Evolutionary conservation across 108 stramenopile species (phyloP).

Genomic region (Cyclotella atomus): DNA sequence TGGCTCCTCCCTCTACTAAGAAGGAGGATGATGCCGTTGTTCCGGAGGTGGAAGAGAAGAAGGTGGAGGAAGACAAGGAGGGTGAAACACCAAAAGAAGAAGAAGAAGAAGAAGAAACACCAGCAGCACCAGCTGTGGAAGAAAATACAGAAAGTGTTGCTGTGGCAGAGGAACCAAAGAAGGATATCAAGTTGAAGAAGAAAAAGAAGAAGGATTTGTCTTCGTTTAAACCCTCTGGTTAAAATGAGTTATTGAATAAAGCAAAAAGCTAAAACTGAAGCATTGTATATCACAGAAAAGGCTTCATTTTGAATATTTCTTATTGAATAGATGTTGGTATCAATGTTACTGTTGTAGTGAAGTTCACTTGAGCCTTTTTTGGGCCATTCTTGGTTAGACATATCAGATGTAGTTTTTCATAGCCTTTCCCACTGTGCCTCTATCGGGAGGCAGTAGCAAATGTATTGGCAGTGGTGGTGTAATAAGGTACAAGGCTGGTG

Average conservation of each 20-base stretch:
- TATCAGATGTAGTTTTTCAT: too few relatives aligned
- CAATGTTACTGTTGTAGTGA: too few relatives aligned
- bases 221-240: constrained; percentile 55
- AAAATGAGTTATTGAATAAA: background rate
- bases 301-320: too few relatives aligned
- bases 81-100: background rate
- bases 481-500: too few relatives aligned
- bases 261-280: too few relatives aligned
- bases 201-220: constrained; percentile 92
- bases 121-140: constrained; percentile 5
- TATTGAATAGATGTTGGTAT: too few relatives aligned
- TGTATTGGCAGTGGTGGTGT: too few relatives aligned
- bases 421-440: too few relatives aligned
- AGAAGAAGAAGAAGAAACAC: background rate
- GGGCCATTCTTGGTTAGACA: too few relatives aligned
- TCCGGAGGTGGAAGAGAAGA: constrained; percentile 16
- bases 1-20: constrained; percentile 37
- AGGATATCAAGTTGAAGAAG: constrained; percentile 59
- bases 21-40: background rate
- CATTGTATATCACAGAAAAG: too few relatives aligned
- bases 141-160: constrained; percentile 25
- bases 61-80: constrained; percentile 20
- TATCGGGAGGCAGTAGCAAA: too few relatives aligned
- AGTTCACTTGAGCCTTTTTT: too few relatives aligned
- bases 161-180: constrained; percentile 37